Conservation (phyloP, 2,329 filamentous ascomycete species). For the Claviceps paspali region DNA sequence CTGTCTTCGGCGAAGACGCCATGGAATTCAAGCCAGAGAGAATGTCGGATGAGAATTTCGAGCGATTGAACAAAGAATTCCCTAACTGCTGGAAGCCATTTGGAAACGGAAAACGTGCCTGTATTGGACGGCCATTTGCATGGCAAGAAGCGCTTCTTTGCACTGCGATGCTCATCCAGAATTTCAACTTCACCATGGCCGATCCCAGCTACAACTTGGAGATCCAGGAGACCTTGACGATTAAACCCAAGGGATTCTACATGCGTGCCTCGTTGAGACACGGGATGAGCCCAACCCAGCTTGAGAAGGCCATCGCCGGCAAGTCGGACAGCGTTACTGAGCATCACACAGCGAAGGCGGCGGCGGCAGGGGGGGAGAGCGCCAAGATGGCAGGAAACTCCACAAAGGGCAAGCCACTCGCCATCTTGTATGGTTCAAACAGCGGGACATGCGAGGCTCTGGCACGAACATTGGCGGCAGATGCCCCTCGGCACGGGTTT, state of each 20-base stretch:
- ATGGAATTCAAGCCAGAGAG: constrained; percentile 53
- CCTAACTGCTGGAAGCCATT: constrained; percentile 57
- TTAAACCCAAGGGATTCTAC: constrained; percentile 48
- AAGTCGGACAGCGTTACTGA: constrained; percentile 11
- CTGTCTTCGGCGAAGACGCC: constrained; percentile 50
- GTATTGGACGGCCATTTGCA: constrained; percentile 59
- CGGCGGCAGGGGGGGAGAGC: no score
- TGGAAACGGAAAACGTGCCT: constrained; percentile 54
- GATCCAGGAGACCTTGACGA: constrained; percentile 40
- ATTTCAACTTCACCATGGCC: constrained; percentile 50
- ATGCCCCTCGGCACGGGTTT: constrained; percentile 46
- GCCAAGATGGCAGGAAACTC: no score
- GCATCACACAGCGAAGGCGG: no score
- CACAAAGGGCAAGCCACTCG: constrained; percentile 29
- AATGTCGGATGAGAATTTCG: constrained; percentile 55
- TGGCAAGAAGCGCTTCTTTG: constrained; percentile 56
- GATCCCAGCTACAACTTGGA: constrained; percentile 44
- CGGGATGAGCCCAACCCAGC: constrained; percentile 26
- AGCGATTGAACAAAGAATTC: constrained; percentile 43
- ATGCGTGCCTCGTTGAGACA: constrained; percentile 43
- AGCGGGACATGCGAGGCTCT: constrained; percentile 60
- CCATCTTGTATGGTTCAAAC: constrained; percentile 61
- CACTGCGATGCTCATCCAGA: constrained; percentile 50
- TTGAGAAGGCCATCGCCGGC: constrained; percentile 30
- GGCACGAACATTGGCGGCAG: constrained; percentile 44